Evolutionary conservation across 2,329 filamentous ascomycete genomes (phyloP), one percentile per base, ranked within the genome.

Genomic region (Monilinia fructicola): DNA sequence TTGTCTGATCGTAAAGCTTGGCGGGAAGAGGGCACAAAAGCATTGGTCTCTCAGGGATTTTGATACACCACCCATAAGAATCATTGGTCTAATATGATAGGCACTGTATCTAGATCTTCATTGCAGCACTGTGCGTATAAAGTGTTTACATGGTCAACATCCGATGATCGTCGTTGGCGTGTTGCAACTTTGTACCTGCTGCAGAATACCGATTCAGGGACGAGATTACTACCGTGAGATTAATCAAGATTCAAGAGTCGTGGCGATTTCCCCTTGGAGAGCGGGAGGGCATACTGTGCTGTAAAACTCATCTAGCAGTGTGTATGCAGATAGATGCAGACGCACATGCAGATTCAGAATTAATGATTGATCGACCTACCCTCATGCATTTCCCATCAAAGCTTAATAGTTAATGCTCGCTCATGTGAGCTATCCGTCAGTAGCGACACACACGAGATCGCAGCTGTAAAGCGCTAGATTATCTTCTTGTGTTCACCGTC

Each of bases 1-100:
- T 35, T 35, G 23, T 58, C 28, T 59, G 11, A 59, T 59, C 40
- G 18, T 14, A 59, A 59, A 59, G 26, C 55, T 59, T 59, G 18
- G 23, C 23, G 26, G 18, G 31, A 46, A 42, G 26, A 26, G 10
- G 23, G 40, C 14, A 14, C 4, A 28, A 59, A 31, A 31, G 26
- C 40, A 46, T 16, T 59, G 40, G 42, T 59, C 40, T 31, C 10
- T 59, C 26, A 26, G 55, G 42, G 55, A 44, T 58, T 58, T 54
- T 58, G 55, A 46, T 31, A 46, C 40, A 44, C 40, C 38, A 38
- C 5, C 6, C 31, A 35, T 35, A 35, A 35, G 31, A 7, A 35
- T 35, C 5, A 35, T 35, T 35, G 31, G 31, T 35, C 31, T 35
- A 35, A 35, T 35, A 35, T 7, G 31, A 35, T 35, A 35, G 31